Percentiles rank a stretch among this genome's conserved stretches.
phyloP scores from a whole-genome alignment of 2,329 filamentous ascomycete genomes.

The Claviceps spartinae region DNA sequence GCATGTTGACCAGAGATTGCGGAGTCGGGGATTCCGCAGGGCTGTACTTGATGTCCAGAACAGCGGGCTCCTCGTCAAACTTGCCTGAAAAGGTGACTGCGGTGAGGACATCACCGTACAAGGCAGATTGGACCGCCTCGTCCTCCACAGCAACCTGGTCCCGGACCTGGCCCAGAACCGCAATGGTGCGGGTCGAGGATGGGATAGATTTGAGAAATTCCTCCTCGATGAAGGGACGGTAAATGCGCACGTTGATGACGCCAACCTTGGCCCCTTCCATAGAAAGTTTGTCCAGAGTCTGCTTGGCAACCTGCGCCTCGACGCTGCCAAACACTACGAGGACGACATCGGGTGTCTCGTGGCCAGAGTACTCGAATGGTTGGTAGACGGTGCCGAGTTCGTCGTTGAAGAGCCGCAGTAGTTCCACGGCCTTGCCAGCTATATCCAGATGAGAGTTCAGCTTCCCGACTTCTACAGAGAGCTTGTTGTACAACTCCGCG shows the following conservation, averaged over 20 bases:
- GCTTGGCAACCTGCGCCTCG: constrained; percentile 73
- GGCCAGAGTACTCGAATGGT: constrained; percentile 87
- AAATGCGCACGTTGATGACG: constrained; percentile 81
- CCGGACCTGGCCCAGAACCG: constrained; percentile 78
- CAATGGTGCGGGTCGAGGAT: constrained; percentile 58
- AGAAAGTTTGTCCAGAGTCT: constrained; percentile 62
- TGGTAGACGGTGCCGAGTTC: constrained; percentile 90
- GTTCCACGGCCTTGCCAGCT: constrained; percentile 56
- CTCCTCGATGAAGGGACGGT: constrained; percentile 90
- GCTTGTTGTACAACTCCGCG: constrained; percentile 52
- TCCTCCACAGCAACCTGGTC: constrained; percentile 63
- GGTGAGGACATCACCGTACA: constrained; percentile 86
- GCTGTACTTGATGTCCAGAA: constrained; percentile 83
- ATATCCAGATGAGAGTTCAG: constrained; percentile 57
- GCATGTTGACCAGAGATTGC: constrained; percentile 34
- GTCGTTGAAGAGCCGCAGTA: constrained; percentile 66
- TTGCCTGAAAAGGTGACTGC: constrained; percentile 66
- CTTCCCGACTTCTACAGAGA: constrained; percentile 47
- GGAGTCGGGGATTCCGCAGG: constrained; percentile 47
- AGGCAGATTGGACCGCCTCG: constrained; percentile 61
- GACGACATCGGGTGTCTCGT: constrained; percentile 65
- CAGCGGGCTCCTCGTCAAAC: constrained; percentile 46
- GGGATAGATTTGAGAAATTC: constrained; percentile 78
- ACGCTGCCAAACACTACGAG: constrained; percentile 87
- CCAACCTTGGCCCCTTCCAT: constrained; percentile 66